A percentile compares a stretch with the other conserved stretches of the same genome.
Conservation (phyloP, 1,284 basidiomycete genomes). For the Malassezia japonica region DNA sequence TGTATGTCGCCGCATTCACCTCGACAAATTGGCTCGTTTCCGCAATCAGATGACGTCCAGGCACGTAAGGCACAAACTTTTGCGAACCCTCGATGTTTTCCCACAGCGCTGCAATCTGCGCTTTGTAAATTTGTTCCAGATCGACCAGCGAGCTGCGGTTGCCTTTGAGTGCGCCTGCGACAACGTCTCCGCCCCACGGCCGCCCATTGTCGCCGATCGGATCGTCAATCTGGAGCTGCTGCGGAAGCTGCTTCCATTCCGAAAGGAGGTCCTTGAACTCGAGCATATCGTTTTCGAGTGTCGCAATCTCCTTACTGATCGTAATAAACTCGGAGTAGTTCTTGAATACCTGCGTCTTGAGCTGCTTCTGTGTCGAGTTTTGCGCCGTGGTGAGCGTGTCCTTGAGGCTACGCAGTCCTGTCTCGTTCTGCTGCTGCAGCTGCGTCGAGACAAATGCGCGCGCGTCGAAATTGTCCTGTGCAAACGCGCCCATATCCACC, state of each 20-base stretch:
- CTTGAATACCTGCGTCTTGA: constrained; percentile 39
- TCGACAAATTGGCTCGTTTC: constrained; percentile 76
- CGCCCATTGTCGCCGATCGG: constrained; percentile 6
- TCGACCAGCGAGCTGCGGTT: constrained; percentile 52
- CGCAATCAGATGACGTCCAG: constrained; percentile 78
- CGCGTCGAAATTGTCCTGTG: constrained; percentile 34
- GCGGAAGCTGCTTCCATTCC: constrained; percentile 62
- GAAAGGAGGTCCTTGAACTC: constrained; percentile 86
- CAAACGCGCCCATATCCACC: constrained; percentile 20
- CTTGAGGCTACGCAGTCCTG: constrained; percentile 27
- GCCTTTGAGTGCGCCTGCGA: constrained; percentile 11
- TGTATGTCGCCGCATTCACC: constrained; percentile 90
- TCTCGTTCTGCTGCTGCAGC: constrained; percentile 31
- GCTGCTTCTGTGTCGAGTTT: constrained; percentile 31
- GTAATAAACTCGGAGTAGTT: constrained; percentile 86
- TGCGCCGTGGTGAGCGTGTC: constrained; percentile 22
- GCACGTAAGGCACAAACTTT: constrained; percentile 80
- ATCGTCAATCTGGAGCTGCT: constrained; percentile 37
- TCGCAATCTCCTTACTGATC: constrained; percentile 92
- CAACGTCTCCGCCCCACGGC: not conserved
- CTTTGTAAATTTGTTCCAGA: constrained; percentile 81
- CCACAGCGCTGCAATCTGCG: constrained; percentile 84
- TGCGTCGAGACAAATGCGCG: constrained; percentile 30
- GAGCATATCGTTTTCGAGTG: constrained; percentile 93
- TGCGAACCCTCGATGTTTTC: constrained; percentile 88